These are phyloP conservation scores for Micromonas commoda DNA, from an alignment of 139 green algal species.

Conservation along the genomic window DNA sequence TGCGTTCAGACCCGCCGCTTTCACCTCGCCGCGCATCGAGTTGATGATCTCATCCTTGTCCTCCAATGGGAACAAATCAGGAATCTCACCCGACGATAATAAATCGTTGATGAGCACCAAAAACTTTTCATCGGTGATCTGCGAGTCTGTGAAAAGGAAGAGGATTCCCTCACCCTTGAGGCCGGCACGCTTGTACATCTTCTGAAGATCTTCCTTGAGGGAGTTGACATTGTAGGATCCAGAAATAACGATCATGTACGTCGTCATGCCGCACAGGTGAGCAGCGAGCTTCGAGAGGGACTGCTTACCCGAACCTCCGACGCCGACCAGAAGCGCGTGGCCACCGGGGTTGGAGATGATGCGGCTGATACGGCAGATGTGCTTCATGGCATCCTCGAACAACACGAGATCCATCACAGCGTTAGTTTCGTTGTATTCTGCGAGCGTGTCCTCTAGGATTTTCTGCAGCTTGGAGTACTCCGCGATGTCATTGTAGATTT, in stretches of 20 bases:
- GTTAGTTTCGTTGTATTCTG: conserved; percentile 87
- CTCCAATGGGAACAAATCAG: conserved; percentile 77
- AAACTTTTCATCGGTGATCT: conserved; percentile 80
- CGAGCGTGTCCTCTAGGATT: conserved; percentile 65
- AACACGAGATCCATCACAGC: conserved; percentile 83
- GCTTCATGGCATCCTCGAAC: conserved; percentile 88
- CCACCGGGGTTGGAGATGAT: conserved; percentile 72
- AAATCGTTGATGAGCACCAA: conserved; percentile 84
- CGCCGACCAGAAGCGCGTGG: conserved; percentile 81
- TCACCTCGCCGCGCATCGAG: conserved; percentile 69
- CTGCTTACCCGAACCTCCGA: conserved; percentile 82
- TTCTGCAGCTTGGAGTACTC: conserved; percentile 61
- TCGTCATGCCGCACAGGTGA: conserved; percentile 71
- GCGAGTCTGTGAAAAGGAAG: conserved; percentile 76
- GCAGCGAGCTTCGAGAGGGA: conserved; percentile 62
- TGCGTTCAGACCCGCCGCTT: conserved; percentile 57
- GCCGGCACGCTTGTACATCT: conserved; percentile 77
- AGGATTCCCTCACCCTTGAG: conserved; percentile 68
- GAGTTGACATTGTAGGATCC: conserved; percentile 71
- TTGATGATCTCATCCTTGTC: conserved; percentile 85
- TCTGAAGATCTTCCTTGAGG: conserved; percentile 81
- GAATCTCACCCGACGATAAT: conserved; percentile 74
- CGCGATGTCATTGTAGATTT: conserved; percentile 63
- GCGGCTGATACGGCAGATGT: conserved; percentile 75
- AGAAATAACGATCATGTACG: conserved; percentile 71